These are phyloP conservation scores for Stagonosporopsis vannaccii DNA, from an alignment of 2,329 filamentous ascomycete genomes.

Conservation along the genomic window DNA sequence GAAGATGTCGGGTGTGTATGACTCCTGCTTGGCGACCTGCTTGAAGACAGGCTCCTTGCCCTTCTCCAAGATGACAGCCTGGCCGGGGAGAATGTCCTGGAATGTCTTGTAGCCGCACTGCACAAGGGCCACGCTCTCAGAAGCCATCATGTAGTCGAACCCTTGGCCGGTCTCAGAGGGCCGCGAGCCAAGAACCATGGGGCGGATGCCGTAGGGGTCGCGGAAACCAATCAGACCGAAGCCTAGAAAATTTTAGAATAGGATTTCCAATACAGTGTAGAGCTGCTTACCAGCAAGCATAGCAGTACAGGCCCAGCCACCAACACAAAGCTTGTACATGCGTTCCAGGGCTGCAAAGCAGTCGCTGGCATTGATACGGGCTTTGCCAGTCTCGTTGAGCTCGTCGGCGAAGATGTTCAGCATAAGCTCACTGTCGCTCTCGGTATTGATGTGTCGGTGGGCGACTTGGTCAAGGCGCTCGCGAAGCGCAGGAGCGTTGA, in stretches of 20 bases:
- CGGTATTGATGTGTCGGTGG: slow-evolving; percentile 87
- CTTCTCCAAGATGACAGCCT: slow-evolving; percentile 86
- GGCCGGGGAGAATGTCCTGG: slow-evolving; percentile 78
- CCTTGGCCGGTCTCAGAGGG: slow-evolving; percentile 70
- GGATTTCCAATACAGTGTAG: background rate
- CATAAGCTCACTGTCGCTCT: slow-evolving; percentile 86
- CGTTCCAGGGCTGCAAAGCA: slow-evolving; percentile 74
- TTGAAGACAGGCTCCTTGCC: slow-evolving; percentile 75
- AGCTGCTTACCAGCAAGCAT: slow-evolving; percentile 72
- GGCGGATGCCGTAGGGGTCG: slow-evolving; percentile 82
- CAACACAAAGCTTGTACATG: slow-evolving; percentile 76
- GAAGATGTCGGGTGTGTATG: slow-evolving; percentile 85
- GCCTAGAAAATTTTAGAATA: slow-evolving; percentile 50
- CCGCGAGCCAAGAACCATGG: slow-evolving; percentile 78
- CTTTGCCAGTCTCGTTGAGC: slow-evolving; percentile 80
- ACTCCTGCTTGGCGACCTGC: slow-evolving; percentile 72
- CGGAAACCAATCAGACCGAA: slow-evolving; percentile 83
- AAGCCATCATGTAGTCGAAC: slow-evolving; percentile 89
- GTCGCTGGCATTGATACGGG: slow-evolving; percentile 79
- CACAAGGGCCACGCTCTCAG: slow-evolving; percentile 82
- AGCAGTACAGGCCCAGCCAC: slow-evolving; percentile 80
- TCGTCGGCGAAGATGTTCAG: slow-evolving; percentile 88
- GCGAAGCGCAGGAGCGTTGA: slow-evolving; percentile 76
- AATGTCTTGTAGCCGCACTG: slow-evolving; percentile 83
- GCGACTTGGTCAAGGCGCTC: slow-evolving; percentile 77